A percentile compares a stretch with the other conserved stretches of the same genome.
Evolutionary conservation across 257 asterid genomes (phyloP).

Genomic region (Penstemon davidsonii): DNA sequence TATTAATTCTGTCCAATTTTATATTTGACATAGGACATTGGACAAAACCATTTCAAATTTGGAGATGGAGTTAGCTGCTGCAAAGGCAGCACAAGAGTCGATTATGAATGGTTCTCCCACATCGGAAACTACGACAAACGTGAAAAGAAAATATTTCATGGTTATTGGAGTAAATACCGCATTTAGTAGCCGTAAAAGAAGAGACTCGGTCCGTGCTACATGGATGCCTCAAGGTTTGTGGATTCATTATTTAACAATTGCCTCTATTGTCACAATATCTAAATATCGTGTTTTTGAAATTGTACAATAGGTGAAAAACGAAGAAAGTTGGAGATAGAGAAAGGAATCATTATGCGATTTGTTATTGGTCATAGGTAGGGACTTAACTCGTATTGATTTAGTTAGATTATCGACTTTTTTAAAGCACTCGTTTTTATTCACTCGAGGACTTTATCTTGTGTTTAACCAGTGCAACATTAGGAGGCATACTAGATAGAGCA

Average conservation of each 20-base stretch:
- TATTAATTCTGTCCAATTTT: neutral
- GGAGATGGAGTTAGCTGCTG: conserved; percentile 85
- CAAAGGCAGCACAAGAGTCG: conserved; percentile 77
- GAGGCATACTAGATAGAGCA: conserved; percentile 88
- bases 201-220: conserved; percentile 87
- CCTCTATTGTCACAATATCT: conserved; percentile 21
- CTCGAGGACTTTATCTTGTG: neutral
- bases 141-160: conserved; percentile 63
- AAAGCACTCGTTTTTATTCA: neutral
- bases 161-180: conserved; percentile 88
- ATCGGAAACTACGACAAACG: conserved; percentile 48
- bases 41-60: conserved; percentile 74
- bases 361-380: conserved; percentile 83
- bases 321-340: conserved; percentile 64
- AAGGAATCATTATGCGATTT: conserved; percentile 78
- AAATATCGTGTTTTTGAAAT: conserved; percentile 18
- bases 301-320: conserved; percentile 60
- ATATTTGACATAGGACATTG: conserved; percentile 47
- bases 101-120: conserved; percentile 67
- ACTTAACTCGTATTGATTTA: neutral
- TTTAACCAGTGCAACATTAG: conserved; percentile 65
- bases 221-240: conserved; percentile 94
- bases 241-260: neutral
- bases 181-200: conserved; percentile 85
- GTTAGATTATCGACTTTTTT: neutral